Base-by-base conservation (phyloP, 192 early-diverging fungal genomes). In the Mortierella hygrophila region DNA sequence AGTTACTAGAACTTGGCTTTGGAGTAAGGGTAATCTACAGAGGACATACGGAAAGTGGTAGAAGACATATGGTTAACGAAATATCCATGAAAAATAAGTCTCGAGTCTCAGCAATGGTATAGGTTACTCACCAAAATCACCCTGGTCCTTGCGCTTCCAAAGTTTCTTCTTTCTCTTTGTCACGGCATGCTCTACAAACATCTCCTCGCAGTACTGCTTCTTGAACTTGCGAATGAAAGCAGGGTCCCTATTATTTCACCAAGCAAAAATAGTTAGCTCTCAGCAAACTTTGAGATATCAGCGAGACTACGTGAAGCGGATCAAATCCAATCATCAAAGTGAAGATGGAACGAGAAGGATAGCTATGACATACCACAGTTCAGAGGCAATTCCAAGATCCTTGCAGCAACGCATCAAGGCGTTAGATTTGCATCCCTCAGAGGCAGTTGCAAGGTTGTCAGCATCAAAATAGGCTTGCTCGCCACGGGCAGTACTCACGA, bases 361-460 rank as follows among this genome's bases (percentile, higher is more conserved):
- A 35, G 35, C 3, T 32, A 52, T 23, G 6, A 52, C 55, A 81
- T 90, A 92, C 95, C 97, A 98, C 70, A 99, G 89, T 88, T 99
- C 97, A 44, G 92, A 96, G 0, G 96, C 96, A 35, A 97, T 89
- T 37, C 96, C 97, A 70, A 99, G 90, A 91, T 99, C 98, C 82
- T 99, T 99, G 90, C 97, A 99, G 89, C 97, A 98, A 42, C 97
- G 93, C 92, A 98, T 96, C 70, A 99, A 88, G 5, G 98, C 98
- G 79, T 98, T 99, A 41, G 94, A 95, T 89, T 97, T 99, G 87
- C 92, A 93, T 4, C 94, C 96, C 89, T 98, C 97, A 0, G 95
- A 92, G 0, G 96, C 96, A 0, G 97, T 98, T 0, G 97, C 92
- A 57, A 98, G 79, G 10, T 90, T 92, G 55, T 91, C 89, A 47